phyloP scores from a whole-genome alignment of 2,329 filamentous ascomycete species.

The Fusarium sterilihyphosum region DNA sequence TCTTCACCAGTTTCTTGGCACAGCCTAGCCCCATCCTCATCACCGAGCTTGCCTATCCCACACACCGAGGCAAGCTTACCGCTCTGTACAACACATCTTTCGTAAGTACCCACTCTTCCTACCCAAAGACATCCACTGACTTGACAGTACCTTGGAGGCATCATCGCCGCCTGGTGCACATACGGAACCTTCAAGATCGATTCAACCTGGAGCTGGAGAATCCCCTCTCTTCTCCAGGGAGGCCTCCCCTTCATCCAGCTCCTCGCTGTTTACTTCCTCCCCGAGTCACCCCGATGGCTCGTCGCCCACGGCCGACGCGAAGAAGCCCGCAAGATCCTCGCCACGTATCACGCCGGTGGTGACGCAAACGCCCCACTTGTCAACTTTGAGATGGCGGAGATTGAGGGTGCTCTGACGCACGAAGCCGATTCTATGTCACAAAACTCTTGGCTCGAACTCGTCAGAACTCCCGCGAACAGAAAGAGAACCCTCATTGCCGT shows the following conservation, averaged over 20 bases:
- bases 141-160: slow-evolving; percentile 42
- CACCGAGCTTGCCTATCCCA: slow-evolving; percentile 48
- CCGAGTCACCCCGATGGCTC: slow-evolving; percentile 45
- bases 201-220: slow-evolving; percentile 41
- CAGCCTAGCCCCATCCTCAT: slow-evolving; percentile 48
- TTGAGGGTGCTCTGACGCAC: slow-evolving; percentile 48
- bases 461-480: slow-evolving; percentile 50
- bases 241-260: slow-evolving; percentile 38
- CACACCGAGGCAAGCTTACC: slow-evolving; percentile 47
- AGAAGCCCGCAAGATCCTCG: slow-evolving; percentile 51
- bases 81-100: slow-evolving; percentile 49
- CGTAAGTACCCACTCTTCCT: slow-evolving; percentile 5
- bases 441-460: slow-evolving; percentile 51
- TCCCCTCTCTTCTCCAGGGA: slow-evolving; percentile 43
- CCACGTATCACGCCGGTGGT: slow-evolving; percentile 54
- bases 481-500: slow-evolving; percentile 37
- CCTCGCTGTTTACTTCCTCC: slow-evolving; percentile 39
- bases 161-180: slow-evolving; percentile 44
- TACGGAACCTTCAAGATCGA: slow-evolving; percentile 42
- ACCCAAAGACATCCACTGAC: neutral
- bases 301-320: slow-evolving; percentile 47
- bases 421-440: slow-evolving; percentile 47
- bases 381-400: slow-evolving; percentile 53
- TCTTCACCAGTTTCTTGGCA: slow-evolving; percentile 44
- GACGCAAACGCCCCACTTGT: slow-evolving; percentile 53